Evolutionary conservation across 2,329 filamentous ascomycete species (phyloP).

Genomic region (Sclerotinia spermophila): DNA sequence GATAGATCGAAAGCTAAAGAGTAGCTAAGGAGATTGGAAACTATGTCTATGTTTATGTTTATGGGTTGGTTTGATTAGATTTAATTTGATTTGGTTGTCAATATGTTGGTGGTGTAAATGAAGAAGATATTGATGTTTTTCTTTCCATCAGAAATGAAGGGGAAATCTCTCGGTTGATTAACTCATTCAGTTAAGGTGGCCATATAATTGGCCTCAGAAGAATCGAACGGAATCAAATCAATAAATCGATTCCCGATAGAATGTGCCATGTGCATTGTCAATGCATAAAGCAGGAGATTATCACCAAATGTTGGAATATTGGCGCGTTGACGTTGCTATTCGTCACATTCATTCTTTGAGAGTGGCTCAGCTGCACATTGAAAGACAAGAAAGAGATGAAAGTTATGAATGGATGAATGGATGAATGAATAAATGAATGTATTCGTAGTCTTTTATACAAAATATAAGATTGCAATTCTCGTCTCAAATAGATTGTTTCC

Average conservation of each 20-base stretch:
- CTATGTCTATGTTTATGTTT: background rate
- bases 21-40: background rate
- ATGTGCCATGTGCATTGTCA: background rate
- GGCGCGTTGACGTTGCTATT: background rate
- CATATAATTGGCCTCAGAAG: background rate
- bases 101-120: background rate
- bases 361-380: slow-evolving; percentile 5
- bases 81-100: background rate
- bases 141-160: background rate
- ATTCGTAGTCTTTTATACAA: background rate
- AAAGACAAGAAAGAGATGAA: background rate
- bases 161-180: background rate
- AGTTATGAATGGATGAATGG: too few relatives aligned
- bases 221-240: background rate
- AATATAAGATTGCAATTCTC: background rate
- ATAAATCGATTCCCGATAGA: background rate
- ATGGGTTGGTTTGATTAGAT: too few relatives aligned
- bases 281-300: background rate
- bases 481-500: background rate
- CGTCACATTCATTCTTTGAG: background rate
- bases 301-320: slow-evolving; percentile 1
- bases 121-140: background rate
- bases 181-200: background rate
- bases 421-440: background rate
- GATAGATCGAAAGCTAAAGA: background rate